A percentile compares a stretch with the other conserved stretches of the same genome.
Conservation (phyloP, 306 rosid species). For the Potentilla sterilis region DNA sequence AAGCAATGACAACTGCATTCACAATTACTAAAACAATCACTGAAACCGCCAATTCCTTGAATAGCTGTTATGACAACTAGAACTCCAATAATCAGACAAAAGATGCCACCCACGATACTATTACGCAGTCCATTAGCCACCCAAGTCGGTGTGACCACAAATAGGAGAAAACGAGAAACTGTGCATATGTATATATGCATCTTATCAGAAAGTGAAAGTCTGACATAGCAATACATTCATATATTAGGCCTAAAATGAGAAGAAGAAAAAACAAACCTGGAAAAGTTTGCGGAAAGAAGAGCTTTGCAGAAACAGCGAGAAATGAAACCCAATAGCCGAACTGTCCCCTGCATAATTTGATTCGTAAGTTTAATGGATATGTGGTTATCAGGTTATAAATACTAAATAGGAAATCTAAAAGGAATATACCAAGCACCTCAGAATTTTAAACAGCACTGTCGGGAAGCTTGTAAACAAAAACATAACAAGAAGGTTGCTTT, state of each 20-base stretch:
- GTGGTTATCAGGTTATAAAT: background rate
- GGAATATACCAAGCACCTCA: constrained; percentile 30
- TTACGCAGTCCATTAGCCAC: constrained; percentile 39
- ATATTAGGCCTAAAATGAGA: background rate
- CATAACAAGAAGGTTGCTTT: constrained; percentile 35
- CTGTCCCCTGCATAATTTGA: constrained; percentile 38
- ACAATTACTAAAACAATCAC: constrained; percentile 18
- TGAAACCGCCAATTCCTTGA: constrained; percentile 19
- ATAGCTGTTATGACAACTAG: constrained; percentile 22
- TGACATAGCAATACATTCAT: background rate
- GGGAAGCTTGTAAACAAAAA: constrained; percentile 41
- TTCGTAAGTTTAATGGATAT: background rate
- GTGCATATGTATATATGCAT: constrained; percentile 11
- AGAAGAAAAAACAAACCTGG: constrained; percentile 28
- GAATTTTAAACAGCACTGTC: constrained; percentile 34
- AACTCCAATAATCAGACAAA: constrained; percentile 38
- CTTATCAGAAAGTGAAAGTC: constrained; percentile 4
- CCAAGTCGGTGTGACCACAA: constrained; percentile 37
- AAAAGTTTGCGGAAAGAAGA: constrained; percentile 31
- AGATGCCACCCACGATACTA: constrained; percentile 28
- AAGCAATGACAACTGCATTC: constrained; percentile 20
- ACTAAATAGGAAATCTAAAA: background rate
- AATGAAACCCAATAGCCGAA: constrained; percentile 49
- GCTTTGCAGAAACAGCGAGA: constrained; percentile 36
- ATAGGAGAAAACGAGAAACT: constrained; percentile 46